Conservation (phyloP, 1,284 basidiomycete genomes). For the Ustilago hordei region DNA sequence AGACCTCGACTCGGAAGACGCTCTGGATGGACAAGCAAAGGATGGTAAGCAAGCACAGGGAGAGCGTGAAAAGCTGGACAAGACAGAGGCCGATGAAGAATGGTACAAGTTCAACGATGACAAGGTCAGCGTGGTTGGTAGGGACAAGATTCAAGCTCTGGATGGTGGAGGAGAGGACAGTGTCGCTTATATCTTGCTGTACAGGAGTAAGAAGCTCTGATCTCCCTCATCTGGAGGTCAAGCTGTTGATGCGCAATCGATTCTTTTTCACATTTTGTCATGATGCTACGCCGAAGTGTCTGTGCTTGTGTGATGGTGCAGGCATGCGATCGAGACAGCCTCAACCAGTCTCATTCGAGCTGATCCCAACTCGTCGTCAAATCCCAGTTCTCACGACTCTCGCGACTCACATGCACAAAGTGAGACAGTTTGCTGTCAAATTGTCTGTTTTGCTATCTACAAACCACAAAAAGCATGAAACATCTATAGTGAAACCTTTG, state of each 20-base stretch:
- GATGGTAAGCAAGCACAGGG: neutral
- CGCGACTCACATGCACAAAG: too few relatives aligned
- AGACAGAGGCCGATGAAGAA: conserved; percentile 52
- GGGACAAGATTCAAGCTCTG: conserved; percentile 63
- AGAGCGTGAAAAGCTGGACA: conserved; percentile 23
- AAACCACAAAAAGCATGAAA: neutral
- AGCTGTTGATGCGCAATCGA: neutral
- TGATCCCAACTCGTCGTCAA: too few relatives aligned
- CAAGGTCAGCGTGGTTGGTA: conserved; percentile 55
- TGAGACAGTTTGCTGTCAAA: too few relatives aligned
- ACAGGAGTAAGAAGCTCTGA: conserved; percentile 52
- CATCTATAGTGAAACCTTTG: neutral
- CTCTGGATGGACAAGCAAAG: neutral
- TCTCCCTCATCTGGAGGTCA: neutral
- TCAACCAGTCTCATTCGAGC: too few relatives aligned
- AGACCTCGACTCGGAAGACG: conserved; percentile 36
- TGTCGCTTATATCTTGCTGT: conserved; percentile 66
- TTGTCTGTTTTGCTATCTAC: too few relatives aligned
- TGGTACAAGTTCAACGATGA: conserved; percentile 70
- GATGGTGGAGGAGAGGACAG: conserved; percentile 68
- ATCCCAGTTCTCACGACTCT: too few relatives aligned
- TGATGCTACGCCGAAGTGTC: too few relatives aligned
- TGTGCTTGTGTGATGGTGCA: too few relatives aligned
- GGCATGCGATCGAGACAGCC: too few relatives aligned
- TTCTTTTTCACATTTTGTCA: neutral